Evolutionary conservation across 441 rosid species (phyloP).

Genomic region (Theobroma grandiflorum): DNA sequence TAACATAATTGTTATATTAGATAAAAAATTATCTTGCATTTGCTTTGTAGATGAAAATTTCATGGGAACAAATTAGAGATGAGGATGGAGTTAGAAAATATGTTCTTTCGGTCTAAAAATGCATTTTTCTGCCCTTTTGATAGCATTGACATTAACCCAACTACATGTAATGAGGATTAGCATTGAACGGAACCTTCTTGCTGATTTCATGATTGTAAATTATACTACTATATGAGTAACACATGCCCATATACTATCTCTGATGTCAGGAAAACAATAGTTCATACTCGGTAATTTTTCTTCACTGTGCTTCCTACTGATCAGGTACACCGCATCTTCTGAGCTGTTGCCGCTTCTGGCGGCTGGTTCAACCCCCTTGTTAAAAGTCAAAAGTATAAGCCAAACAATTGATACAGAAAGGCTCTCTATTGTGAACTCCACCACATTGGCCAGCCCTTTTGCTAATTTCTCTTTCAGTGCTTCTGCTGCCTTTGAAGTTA

Average conservation of each 20-base stretch:
- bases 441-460: constrained; percentile 77
- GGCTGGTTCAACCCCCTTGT: constrained; percentile 65
- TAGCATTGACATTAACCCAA: neutral
- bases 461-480: constrained; percentile 88
- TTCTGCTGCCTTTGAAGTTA: constrained; percentile 78
- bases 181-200: neutral
- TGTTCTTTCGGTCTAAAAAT: neutral
- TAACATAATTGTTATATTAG: neutral
- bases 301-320: neutral
- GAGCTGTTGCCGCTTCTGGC: constrained; percentile 94
- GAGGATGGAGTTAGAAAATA: neutral
- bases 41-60: neutral
- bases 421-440: constrained; percentile 66
- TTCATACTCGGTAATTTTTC: neutral
- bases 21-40: neutral
- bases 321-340: constrained; percentile 92
- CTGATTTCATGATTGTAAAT: neutral
- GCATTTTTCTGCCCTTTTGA: neutral
- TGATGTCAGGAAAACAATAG: neutral
- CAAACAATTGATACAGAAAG: constrained; percentile 67
- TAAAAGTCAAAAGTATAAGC: constrained; percentile 75
- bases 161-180: neutral
- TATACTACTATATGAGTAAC: neutral
- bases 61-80: too few species aligned
- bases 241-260: neutral